Evolutionary conservation across 768 basidiomycete species (phyloP), one percentile per base, ranked within the genome.

Genomic region (Tricholoma sp.): DNA sequence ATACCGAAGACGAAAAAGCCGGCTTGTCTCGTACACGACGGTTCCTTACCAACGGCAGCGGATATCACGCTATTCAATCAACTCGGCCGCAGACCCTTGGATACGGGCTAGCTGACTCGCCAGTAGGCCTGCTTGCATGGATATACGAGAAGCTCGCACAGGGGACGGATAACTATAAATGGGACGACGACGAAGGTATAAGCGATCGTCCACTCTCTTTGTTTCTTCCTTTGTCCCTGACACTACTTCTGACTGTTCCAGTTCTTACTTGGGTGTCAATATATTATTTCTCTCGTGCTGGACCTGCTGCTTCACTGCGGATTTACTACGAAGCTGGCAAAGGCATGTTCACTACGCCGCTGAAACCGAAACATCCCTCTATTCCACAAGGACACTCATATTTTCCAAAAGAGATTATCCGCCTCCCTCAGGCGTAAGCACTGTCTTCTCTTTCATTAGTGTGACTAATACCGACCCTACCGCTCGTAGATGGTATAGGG

Each of bases 271-370:
- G 85, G 60, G 34, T 66, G 82, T 0, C 15, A 70, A 74, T 32
- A 13, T 84, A 82, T 59, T 78, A 74, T 72, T 84, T 85, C 67
- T 84, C 83, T 4, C 76, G 78, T 2, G 74, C 77, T 0, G 83
- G 84, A 0, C 83, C 85, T 3, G 73, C 82, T 2, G 82, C 84
- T 0, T 77, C 84, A 0, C 36, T 78, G 2, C 73, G 83, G 4
- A 82, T 85, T 13, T 86, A 85, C 66, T 84, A 79, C 58, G 84
- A 86, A 60, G 34, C 65, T 31, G 11, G 24, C 24, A 41, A 33
- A 15, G 24, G 13, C 36, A 3, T 18, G 36, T 11, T 20, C 2
- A 17, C 60, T 60, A 8, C 53, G 12, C 15, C 37, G 18, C 24
- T 24, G 24, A 4, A 24, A 1, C 34, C 33, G 39, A 53, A 57